phyloP scores from a whole-genome alignment of 176 grass and related monocot species.

The Musa beccarii region DNA sequence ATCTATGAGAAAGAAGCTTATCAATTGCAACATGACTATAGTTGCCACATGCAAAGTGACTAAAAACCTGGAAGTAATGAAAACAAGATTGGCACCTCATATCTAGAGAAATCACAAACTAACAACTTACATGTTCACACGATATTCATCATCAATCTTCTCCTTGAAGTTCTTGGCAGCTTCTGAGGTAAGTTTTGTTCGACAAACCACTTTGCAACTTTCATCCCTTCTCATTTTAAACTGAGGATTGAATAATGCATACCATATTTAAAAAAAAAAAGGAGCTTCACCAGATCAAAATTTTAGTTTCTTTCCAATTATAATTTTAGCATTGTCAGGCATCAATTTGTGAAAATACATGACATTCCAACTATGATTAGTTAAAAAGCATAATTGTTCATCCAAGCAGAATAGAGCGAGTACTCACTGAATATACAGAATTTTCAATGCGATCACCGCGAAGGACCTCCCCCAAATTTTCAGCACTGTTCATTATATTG shows the following conservation, averaged over 20 bases:
- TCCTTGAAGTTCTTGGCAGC: conserved; percentile 76
- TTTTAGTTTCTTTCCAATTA: background rate
- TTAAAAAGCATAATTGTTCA: background rate
- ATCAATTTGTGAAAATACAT: background rate
- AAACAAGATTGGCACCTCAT: background rate
- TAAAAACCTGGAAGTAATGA: background rate
- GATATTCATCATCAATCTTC: conserved; percentile 82
- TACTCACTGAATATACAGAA: conserved; percentile 56
- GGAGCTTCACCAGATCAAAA: background rate
- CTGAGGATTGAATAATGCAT: conserved; percentile 25
- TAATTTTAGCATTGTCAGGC: background rate
- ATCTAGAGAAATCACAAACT: background rate
- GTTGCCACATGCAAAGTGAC: background rate
- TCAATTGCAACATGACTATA: background rate
- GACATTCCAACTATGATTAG: background rate
- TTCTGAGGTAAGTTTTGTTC: conserved; percentile 42
- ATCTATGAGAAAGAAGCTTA: background rate
- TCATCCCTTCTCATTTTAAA: conserved; percentile 74
- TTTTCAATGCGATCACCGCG: conserved; percentile 83
- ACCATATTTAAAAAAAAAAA: background rate
- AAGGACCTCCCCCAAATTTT: conserved; percentile 80
- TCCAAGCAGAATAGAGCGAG: background rate
- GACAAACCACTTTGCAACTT: conserved; percentile 59
- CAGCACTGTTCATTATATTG: conserved; percentile 62
- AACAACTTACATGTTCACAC: conserved; percentile 65